Conservation (phyloP, 371 early-diverging fungal species). For the Cokeromyces recurvatus region DNA sequence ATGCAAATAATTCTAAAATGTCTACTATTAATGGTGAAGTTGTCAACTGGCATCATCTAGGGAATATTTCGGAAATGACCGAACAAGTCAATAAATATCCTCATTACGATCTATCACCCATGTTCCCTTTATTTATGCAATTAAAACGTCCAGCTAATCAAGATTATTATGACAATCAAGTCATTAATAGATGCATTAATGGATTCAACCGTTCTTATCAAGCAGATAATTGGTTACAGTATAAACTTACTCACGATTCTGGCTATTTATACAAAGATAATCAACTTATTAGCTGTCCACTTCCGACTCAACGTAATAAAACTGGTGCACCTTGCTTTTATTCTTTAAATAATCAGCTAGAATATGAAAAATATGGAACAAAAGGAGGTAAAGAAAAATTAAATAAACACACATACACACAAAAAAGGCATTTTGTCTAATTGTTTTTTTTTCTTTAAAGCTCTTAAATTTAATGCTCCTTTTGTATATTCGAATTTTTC, state of each 20-base stretch:
- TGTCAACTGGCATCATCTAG: constrained; percentile 26
- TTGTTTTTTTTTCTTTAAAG: constrained; percentile 1
- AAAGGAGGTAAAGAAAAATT: constrained; percentile 22
- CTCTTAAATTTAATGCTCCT: constrained; percentile 2
- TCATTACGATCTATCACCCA: constrained; percentile 38
- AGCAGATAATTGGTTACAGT: constrained; percentile 40
- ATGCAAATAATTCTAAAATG: constrained; percentile 18
- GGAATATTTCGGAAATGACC: constrained; percentile 19
- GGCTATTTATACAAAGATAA: constrained; percentile 25
- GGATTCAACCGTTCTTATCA: constrained; percentile 19
- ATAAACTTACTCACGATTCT: constrained; percentile 28
- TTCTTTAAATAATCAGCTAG: constrained; percentile 2
- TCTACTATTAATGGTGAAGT: constrained; percentile 35
- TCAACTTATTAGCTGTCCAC: constrained; percentile 29
- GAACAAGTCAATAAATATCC: constrained; percentile 24
- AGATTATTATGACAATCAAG: constrained; percentile 14
- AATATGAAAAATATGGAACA: constrained; percentile 9
- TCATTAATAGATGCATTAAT: constrained; percentile 31
- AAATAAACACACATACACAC: too few species aligned
- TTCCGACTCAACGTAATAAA: constrained; percentile 25
- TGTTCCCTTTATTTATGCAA: constrained; percentile 39
- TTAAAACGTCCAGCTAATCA: constrained; percentile 15
- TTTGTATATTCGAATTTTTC: constrained; percentile 8
- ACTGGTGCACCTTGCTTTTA: constrained; percentile 42
- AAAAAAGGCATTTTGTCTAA: not conserved